Conservation (phyloP, 2,329 filamentous ascomycete genomes). For the Mycosphaerella arachidis region DNA sequence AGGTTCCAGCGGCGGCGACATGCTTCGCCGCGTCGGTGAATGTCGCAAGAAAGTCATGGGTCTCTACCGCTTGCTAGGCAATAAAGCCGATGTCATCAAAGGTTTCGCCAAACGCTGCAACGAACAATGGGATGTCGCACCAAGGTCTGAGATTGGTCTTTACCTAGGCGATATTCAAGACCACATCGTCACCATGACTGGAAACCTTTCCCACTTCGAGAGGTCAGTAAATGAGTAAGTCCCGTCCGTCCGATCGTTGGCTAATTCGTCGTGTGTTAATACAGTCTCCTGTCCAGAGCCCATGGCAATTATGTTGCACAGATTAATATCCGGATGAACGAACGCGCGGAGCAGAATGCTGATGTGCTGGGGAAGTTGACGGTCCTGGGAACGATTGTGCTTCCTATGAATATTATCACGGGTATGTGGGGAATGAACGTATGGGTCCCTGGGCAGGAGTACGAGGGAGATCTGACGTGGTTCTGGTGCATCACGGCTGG, state of each 20-base stretch:
- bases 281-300: slow-evolving; percentile 78
- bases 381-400: slow-evolving; percentile 90
- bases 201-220: slow-evolving; percentile 92
- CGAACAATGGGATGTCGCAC: slow-evolving; percentile 94
- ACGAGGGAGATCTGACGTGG: slow-evolving; percentile 55
- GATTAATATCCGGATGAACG: slow-evolving; percentile 98
- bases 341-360: slow-evolving; percentile 90
- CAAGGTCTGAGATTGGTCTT: slow-evolving; percentile 90
- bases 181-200: slow-evolving; percentile 98
- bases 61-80: slow-evolving; percentile 84
- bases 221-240: slow-evolving; percentile 55
- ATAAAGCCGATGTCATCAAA: slow-evolving; percentile 98
- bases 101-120: slow-evolving; percentile 98
- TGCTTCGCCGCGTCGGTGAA: slow-evolving; percentile 88
- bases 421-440: slow-evolving; percentile 97
- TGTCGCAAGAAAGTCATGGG: slow-evolving; percentile 97
- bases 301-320: slow-evolving; percentile 98
- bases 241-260: background rate
- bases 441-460: slow-evolving; percentile 78
- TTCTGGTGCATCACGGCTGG: slow-evolving; percentile 63
- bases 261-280: too few relatives aligned
- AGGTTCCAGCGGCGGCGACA: slow-evolving; percentile 59
- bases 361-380: slow-evolving; percentile 93
- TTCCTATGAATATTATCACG: slow-evolving; percentile 99
- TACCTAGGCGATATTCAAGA: slow-evolving; percentile 98